These are phyloP conservation scores for Suillus sp. DNA, from an alignment of 768 basidiomycete species.

Conservation along the genomic window DNA sequence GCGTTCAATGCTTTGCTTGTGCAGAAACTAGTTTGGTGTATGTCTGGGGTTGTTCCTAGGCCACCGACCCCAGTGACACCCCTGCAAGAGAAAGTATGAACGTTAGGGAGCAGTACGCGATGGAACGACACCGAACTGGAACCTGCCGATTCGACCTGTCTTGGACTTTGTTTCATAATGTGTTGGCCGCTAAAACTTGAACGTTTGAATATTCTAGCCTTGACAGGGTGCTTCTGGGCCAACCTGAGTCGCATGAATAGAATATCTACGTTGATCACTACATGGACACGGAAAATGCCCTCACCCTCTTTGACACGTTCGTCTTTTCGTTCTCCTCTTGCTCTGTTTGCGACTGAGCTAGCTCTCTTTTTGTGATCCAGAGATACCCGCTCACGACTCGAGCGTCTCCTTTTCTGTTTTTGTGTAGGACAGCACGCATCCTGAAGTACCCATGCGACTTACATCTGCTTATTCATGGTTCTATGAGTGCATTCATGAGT, in stretches of 20 bases:
- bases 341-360: not conserved
- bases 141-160: conserved; percentile 81
- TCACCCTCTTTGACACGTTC: not conserved
- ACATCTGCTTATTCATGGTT: not conserved
- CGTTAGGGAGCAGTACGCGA: conserved; percentile 47
- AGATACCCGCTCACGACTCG: not conserved
- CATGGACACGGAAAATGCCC: not conserved
- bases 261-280: not conserved
- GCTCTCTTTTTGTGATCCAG: not conserved
- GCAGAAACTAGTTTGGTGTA: conserved; percentile 57
- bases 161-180: conserved; percentile 81
- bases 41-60: conserved; percentile 92
- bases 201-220: conserved; percentile 73
- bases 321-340: not conserved
- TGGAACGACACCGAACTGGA: conserved; percentile 66
- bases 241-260: not conserved
- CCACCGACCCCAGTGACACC: conserved; percentile 54
- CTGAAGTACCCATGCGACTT: not conserved
- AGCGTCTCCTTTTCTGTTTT: not conserved
- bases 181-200: conserved; percentile 56
- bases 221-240: conserved; percentile 45
- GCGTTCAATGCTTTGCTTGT: conserved; percentile 85
- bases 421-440: not conserved
- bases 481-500: not conserved
- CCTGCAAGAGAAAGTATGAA: not conserved